Conservation (phyloP, 192 early-diverging fungal genomes). For the Lunasporangiospora selenospora region DNA sequence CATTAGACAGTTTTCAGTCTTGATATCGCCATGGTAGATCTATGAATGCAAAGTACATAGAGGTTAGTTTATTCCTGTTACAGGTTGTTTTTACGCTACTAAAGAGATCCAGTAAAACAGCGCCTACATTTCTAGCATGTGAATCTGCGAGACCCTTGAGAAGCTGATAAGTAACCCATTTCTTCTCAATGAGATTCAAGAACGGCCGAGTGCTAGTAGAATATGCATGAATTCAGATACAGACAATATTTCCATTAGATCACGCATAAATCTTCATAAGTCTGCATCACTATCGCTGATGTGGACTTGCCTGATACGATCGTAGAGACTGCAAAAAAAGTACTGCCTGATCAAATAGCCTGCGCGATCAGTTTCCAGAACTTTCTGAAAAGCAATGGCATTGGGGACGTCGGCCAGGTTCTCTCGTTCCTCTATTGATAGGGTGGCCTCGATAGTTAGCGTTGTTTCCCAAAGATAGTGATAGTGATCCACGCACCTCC, state of each 20-base stretch:
- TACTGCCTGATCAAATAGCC: conserved; percentile 91
- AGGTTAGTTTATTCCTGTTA: too few relatives aligned
- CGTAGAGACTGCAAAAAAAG: conserved; percentile 93
- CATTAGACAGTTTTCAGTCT: conserved; percentile 93
- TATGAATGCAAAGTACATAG: conserved; percentile 21
- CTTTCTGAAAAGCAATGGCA: conserved; percentile 76
- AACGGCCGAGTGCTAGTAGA: conserved; percentile 88
- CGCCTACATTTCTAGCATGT: conserved; percentile 65
- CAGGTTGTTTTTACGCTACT: neutral
- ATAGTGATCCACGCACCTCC: neutral
- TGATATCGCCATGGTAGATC: conserved; percentile 95
- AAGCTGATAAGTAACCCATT: conserved; percentile 94
- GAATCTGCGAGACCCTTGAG: conserved; percentile 80
- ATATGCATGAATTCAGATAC: neutral
- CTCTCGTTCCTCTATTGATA: conserved; percentile 72
- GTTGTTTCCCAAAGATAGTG: neutral
- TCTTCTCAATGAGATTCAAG: conserved; percentile 85
- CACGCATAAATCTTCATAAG: neutral
- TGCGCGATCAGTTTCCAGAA: conserved; percentile 90
- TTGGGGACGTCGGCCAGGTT: conserved; percentile 75
- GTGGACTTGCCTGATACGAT: conserved; percentile 78
- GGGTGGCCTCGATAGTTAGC: neutral
- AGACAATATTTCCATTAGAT: neutral
- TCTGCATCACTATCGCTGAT: neutral
- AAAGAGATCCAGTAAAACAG: neutral